Evolutionary conservation across 163 green algal species (phyloP).

Genomic region (Volvox carteri): DNA sequence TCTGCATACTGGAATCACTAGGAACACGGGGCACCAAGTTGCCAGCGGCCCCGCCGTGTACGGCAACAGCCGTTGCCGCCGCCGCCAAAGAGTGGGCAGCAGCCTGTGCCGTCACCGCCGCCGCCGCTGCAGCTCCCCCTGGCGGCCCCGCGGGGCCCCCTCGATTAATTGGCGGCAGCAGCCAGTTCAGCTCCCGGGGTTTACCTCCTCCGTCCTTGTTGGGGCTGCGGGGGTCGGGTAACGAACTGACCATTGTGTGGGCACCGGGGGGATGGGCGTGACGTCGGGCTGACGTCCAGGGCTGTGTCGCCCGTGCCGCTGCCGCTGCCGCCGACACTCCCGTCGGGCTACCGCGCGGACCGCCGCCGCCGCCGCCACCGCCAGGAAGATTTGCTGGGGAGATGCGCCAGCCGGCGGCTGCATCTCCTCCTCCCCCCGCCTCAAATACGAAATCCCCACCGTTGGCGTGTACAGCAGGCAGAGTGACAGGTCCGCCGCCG

Average conservation of each 20-base stretch:
- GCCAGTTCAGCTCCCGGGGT: not conserved
- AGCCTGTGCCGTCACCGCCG: not conserved
- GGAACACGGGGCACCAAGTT: not conserved
- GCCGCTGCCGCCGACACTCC: not conserved
- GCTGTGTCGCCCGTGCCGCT: conserved; percentile 4
- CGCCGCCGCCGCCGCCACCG: not conserved
- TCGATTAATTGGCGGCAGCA: conserved; percentile 37
- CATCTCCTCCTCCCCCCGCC: not conserved
- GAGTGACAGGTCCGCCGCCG: not conserved
- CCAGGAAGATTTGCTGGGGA: not conserved
- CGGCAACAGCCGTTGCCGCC: not conserved
- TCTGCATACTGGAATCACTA: not conserved
- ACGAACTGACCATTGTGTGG: not conserved
- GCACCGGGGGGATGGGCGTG: not conserved
- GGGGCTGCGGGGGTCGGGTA: conserved; percentile 16
- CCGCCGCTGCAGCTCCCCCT: not conserved
- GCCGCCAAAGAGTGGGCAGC: not conserved
- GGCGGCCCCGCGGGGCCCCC: not conserved
- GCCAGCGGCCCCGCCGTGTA: too few relatives aligned
- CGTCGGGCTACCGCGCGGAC: not conserved
- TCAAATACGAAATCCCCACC: not conserved
- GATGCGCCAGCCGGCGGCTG: not conserved
- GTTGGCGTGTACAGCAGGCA: not conserved
- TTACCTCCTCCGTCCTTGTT: not conserved
- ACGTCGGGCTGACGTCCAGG: not conserved